Evolutionary conservation across 306 rosid genomes (phyloP), one percentile per base, ranked within the genome.

Genomic region (Vigna trinervia): DNA sequence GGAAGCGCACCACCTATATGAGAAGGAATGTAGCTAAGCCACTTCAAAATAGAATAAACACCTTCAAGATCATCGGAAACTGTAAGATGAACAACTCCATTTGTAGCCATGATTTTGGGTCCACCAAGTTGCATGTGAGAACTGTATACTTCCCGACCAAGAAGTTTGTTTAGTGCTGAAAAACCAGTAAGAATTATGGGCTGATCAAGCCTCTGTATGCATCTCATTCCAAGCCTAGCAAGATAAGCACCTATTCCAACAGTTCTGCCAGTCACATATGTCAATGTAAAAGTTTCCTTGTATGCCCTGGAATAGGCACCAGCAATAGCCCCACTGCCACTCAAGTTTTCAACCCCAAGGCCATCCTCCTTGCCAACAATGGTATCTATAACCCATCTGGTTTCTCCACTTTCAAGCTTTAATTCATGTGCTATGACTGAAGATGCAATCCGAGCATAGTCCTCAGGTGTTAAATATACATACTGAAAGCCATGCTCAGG

Each of bases 111-210:
- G 74, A 95, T 92, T 85, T 95, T 95, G 12, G 98, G 98, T 78
- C 98, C 98, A 74, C 98, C 98, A 20, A 95, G 93, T 83, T 95
- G 98, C 98, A 95, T 95, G 88, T 95, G 98, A n/a, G 98, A 95
- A 88, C 98, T 95, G 86, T 95, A 95, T 26, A 95, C 98, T 87
- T 95, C 98, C 74, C 98, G 88, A 56, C 98, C 98, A 77, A 95
- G 98, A 64, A 95, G 97, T 83, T 95, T 95, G 92, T 95, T 95
- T 69, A 95, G 83, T 2, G 98, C 96, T 56, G 98, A 92, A 86
- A 95, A 95, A 73, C 98, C 98, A 30, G 98, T 95, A 19, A 95
- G 91, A 77, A 95, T 95, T 59, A 95, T 95, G 64, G 98, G 97
- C 79, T 95, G 97, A 87, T 95, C 98, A 88, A 95, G 98, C 84